Base-by-base conservation (phyloP, 257 asterid species). In the Nicotiana attenuata region DNA sequence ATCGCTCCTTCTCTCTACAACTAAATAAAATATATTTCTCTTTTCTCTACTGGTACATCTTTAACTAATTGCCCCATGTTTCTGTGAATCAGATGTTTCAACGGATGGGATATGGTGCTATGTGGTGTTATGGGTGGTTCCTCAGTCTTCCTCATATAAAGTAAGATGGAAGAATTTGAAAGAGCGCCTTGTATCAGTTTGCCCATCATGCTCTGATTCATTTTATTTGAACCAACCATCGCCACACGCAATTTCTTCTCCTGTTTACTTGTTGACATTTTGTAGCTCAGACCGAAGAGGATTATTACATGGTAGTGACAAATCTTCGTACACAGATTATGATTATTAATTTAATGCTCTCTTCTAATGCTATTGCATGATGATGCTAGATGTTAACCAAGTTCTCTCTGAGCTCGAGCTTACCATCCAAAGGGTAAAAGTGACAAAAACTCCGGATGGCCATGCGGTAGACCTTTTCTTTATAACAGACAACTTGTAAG, bases 71-170 rank as follows among this genome's bases (percentile, higher is more conserved):
- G 52, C 28, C 7, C 20, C 3, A 13, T 3, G 53, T 61, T 28
- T 71, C 22, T 75, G 57, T 59, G 65, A 38, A 83, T 19, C 84
- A 95, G 98, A 95, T 91, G 84, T 95, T 85, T 93, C 98, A n/a
- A 95, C 97, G 0, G 97, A 95, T 82, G 97, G 98, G 52, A 86
- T 82, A 87, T 95, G 98, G 98, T 92, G 98, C 89, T 95, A 88
- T 82, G 69, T 95, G 41, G 85, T 93, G 75, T 82, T 95, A 9
- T 93, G 95, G 97, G 91, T 90, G 38, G 82, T 67, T 85, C 97
- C 95, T 82, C 89, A 82, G 71, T 82, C 90, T 26, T 88, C 75
- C 69, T 87, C 93, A 24, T 82, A 81, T 47, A 69, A 17, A 75
- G 89, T 91, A 82, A 89, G 87, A 81, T 95, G 98, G 98, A 82